A percentile compares a stretch with the other conserved stretches of the same genome.
Conservation (phyloP, 352 stramenopile species). For the Lagenidium giganteum region DNA sequence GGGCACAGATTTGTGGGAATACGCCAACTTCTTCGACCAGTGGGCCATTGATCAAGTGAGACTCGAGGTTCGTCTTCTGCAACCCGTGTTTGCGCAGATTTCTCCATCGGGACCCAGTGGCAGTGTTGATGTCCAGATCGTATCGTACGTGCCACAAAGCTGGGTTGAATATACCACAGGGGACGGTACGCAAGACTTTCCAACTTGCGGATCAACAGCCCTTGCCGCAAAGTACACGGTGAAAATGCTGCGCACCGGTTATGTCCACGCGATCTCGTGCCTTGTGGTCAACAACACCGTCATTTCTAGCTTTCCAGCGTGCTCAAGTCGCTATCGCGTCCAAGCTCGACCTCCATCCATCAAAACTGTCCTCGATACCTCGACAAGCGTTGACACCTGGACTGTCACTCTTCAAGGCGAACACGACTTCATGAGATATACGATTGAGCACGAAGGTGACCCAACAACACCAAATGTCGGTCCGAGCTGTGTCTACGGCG, state of each 20-base stretch:
- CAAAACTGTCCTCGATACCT: constrained; percentile 16
- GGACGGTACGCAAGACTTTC: constrained; percentile 38
- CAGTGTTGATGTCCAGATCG: constrained; percentile 17
- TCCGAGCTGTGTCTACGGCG: constrained; percentile 28
- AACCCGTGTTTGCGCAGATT: constrained; percentile 18
- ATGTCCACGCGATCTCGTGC: constrained; percentile 35
- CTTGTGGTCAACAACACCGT: constrained; percentile 15
- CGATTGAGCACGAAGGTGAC: constrained; percentile 6
- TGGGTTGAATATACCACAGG: constrained; percentile 26
- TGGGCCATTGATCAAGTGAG: constrained; percentile 40
- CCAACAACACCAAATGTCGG: not conserved
- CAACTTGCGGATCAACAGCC: constrained; percentile 15
- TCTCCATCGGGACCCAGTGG: not conserved
- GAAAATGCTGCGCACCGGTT: constrained; percentile 9
- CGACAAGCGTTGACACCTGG: constrained; percentile 26
- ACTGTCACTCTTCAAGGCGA: constrained; percentile 16
- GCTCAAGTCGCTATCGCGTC: constrained; percentile 24
- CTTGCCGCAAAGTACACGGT: not conserved
- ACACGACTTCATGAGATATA: constrained; percentile 30
- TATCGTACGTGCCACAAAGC: constrained; percentile 20
- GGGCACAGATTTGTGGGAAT: constrained; percentile 27
- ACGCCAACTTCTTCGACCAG: constrained; percentile 54
- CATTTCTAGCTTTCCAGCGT: constrained; percentile 27
- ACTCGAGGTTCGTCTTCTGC: constrained; percentile 33
- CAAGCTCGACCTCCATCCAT: constrained; percentile 20